Evolutionary conservation across 805 yeast genomes (phyloP), one percentile per base, ranked within the genome.

Genomic region (Kodamaea fukazawae): DNA sequence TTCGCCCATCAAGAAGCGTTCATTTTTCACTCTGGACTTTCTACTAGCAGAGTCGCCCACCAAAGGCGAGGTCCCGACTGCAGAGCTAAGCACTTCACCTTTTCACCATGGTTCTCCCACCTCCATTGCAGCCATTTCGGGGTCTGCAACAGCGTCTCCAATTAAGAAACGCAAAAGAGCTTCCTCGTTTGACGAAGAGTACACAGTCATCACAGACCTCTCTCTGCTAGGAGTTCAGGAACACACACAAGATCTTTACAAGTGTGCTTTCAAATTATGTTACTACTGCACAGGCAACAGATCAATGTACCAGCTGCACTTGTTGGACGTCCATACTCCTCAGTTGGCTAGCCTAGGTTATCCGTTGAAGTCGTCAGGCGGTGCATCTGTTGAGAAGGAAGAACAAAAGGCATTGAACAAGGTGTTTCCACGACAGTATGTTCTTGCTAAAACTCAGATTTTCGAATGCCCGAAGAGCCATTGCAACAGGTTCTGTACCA

Each of bases 271-370:
- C 36, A 41, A 41, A 3, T 29, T 34, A 3, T 63, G 68, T 42
- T 38, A 42, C 20, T 60, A 58, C 32, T 53, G 62, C 26, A 60
- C 64, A 1, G 65, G 63, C 0, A 60, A 61, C 38, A 55, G 50
- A 29, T 22, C 37, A 3, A 29, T 57, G 32, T 61, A 57, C 46
- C 51, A 53, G 38, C 43, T 41, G 10, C 68, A 63, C 42, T 38
- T 63, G 10, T 33, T 61, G 4, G 51, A 48, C 2, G 43, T 34
- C 9, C 67, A 63, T 34, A 17, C 43, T 7, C 26, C 34, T 1
- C 54, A 45, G 17, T 42, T 60, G 25, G 28, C 40, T 4, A 12
- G 39, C 1, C 35, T 58, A 11, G 66, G 68, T 2, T 61, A 61
- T 43, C 67, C 66, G 0, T 41, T 58, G 4, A 40, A 36, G 1